Percentiles rank a stretch among this genome's conserved stretches.
phyloP scores from a whole-genome alignment of 2,329 filamentous ascomycete genomes.

The Paracoccidioides lutzii region DNA sequence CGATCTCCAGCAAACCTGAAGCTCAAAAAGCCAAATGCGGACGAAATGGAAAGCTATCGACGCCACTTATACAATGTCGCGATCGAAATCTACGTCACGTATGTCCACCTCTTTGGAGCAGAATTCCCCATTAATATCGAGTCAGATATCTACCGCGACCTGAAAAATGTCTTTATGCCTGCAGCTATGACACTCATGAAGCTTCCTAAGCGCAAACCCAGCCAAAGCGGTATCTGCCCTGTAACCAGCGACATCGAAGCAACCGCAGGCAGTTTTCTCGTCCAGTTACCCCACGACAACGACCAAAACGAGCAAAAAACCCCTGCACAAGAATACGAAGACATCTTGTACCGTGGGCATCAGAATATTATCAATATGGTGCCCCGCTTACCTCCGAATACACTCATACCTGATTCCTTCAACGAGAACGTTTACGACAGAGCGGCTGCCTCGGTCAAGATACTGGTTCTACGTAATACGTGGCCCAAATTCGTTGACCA shows the following conservation, averaged over 20 bases:
- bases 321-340: constrained; percentile 3
- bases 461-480: constrained; percentile 50
- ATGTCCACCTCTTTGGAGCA: constrained; percentile 44
- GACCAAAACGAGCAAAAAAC: neutral
- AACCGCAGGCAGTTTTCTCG: neutral
- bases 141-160: constrained; percentile 37
- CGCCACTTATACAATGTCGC: constrained; percentile 42
- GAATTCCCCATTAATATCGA: constrained; percentile 53
- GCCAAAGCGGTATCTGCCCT: neutral
- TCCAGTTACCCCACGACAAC: neutral
- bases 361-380: constrained; percentile 9
- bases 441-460: constrained; percentile 44
- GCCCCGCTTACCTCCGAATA: constrained; percentile 9
- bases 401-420: constrained; percentile 25
- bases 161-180: constrained; percentile 39
- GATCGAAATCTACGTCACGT: constrained; percentile 44
- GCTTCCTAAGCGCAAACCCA: neutral
- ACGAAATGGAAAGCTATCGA: constrained; percentile 19
- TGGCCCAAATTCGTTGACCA: constrained; percentile 44
- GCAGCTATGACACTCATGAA: constrained; percentile 1
- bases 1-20: constrained; percentile 3
- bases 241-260: neutral
- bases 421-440: constrained; percentile 41
- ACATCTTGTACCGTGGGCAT: constrained; percentile 5
- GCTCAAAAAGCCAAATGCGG: constrained; percentile 8